Evolutionary conservation across 2,329 filamentous ascomycete species (phyloP), one percentile per base, ranked within the genome.

Genomic region (Beauveria brongniartii): DNA sequence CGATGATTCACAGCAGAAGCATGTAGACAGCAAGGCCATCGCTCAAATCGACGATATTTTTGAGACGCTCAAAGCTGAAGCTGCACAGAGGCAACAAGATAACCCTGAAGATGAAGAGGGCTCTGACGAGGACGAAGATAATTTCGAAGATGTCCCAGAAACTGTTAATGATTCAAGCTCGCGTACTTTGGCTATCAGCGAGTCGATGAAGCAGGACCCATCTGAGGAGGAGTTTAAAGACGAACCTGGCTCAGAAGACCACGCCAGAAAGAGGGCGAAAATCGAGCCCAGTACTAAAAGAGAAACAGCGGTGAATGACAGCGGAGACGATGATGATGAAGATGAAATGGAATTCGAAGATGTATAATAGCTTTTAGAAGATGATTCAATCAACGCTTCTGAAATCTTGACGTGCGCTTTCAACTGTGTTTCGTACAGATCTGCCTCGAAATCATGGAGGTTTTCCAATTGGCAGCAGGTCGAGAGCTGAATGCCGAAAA

Each of bases 11-110:
- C 67, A 72, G 53, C 63, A 65, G 41, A 73, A 73, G 62, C 63
- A 73, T 37, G 70, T 78, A 28, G 76, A 80, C n/a, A 76, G 78
- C 61, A 81, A 79, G 26, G 78, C 84, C 63, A 77, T 80, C 34
- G 77, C 82, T 47, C 79, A 82, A 61, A 82, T 91, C 64, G 86
- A 87, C 61, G 83, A 84, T 59, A 84, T 89, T 61, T 91, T 90
- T 70, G 82, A 82, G 43, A 82, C 82, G 62, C 78, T 91, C 20
- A 86, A 85, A 66, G 81, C 80, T 5, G 83, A 87, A 70, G 78
- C 71, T 61, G 80, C 73, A 63, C 81, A 75, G 66, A 69, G 71
- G 43, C 71, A 71, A 12, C 67, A 73, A 34, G 69, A 68, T 5
- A 68, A 69, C 5, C 69, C 69, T 4, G 68, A 69, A 16, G 68